Base-by-base conservation (phyloP, 1,284 basidiomycete genomes). In the Ceratobasidium sp. region DNA sequence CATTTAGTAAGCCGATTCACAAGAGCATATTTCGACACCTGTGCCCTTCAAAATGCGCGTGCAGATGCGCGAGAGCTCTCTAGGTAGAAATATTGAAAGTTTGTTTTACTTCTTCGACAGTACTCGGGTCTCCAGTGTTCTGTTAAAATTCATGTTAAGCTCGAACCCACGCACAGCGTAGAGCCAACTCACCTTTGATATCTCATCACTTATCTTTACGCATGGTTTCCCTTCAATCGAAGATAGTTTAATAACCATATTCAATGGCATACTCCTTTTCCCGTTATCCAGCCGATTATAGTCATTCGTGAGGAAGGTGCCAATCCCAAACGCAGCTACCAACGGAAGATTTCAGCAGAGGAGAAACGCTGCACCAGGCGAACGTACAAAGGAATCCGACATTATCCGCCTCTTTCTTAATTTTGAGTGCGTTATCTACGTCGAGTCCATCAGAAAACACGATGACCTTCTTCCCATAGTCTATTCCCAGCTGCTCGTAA, bases 181-280 rank as follows among this genome's bases (percentile, higher is more conserved):
- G 54, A 71, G 21, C n/a, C 21, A 18, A 69, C 69, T n/a, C 73
- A 92, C 94, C 87, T 96, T 97, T 6, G 84, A 89, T 73, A 91
- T 80, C 77, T 97, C 95, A 80, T 97, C 96, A 74, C 92, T 95
- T 76, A 98, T 88, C 81, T 98, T 98, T 75, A 98, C 87, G 76
- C 94, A 96, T 0, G 88, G 87, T 73, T 84, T 84, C 12, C 85
- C 86, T 76, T 93, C 83, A 14, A 96, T 89, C 58, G 86, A 85
- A 38, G 87, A 85, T 7, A 98, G 83, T 81, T 97, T 97, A 82
- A 96, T 95, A 49, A 97, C 95, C 79, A 97, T 97, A 78, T 96
- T 96, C 75, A 97, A 82, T 28, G 94, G 87, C 78, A 88, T 92
- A 79, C 90, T 93, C 77, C 85, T 87, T 78, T 87, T 83, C 28